phyloP scores from a whole-genome alignment of 2,329 filamentous ascomycete species.

The Phyllosticta citrichinensis region DNA sequence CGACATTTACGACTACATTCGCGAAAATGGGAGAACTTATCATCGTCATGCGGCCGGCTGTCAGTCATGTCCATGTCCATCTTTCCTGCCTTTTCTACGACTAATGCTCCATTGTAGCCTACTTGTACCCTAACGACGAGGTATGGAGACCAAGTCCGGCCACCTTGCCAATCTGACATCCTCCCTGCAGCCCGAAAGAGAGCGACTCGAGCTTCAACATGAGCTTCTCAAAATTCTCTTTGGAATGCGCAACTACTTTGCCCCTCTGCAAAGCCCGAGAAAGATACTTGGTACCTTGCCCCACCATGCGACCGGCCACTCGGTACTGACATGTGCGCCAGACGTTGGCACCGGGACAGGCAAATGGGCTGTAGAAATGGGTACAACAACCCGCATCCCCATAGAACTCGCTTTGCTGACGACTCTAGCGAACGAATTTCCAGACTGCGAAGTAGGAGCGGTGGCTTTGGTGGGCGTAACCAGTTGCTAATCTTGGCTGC shows the following conservation, averaged over 20 bases:
- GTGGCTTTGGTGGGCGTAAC: not conserved
- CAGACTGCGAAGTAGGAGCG: conserved; percentile 21
- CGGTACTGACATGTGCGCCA: not conserved
- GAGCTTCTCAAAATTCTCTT: conserved; percentile 29
- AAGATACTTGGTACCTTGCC: conserved; percentile 18
- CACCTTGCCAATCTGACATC: not conserved
- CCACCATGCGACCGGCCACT: not conserved
- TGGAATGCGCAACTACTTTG: conserved; percentile 25
- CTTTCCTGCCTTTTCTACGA: not conserved
- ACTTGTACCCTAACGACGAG: conserved; percentile 29
- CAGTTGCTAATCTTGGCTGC: conserved; percentile 13
- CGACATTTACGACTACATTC: conserved; percentile 29
- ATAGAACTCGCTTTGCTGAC: conserved; percentile 13
- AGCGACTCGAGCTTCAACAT: conserved; percentile 30
- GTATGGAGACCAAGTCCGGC: conserved; percentile 16
- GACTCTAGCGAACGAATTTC: conserved; percentile 23
- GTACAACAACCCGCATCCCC: conserved; percentile 16
- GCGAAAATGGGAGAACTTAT: conserved; percentile 32
- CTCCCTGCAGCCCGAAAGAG: conserved; percentile 24
- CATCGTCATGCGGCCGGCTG: conserved; percentile 30
- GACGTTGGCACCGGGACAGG: conserved; percentile 35
- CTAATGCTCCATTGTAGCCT: conserved; percentile 18
- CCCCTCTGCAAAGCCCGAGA: conserved; percentile 27
- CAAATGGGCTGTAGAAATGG: conserved; percentile 33
- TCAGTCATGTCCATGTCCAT: conserved; percentile 15